A percentile compares a stretch with the other conserved stretches of the same genome.
phyloP scores from a whole-genome alignment of 257 asterid species.

The Solanum verrucosum region DNA sequence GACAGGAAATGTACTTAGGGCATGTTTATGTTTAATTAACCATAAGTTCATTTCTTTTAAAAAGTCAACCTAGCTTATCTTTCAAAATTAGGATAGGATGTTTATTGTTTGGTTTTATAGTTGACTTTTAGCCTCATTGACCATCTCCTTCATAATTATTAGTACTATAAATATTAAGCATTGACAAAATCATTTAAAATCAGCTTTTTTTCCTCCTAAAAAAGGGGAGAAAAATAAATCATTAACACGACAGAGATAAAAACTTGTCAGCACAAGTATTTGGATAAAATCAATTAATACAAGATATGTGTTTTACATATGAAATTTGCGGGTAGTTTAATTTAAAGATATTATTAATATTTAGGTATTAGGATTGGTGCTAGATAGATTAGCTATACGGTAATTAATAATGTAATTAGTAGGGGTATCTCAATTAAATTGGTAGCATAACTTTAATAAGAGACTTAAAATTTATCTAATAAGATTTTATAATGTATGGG shows the following conservation, averaged over 20 bases:
- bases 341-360: neutral
- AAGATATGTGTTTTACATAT: neutral
- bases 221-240: neutral
- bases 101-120: neutral
- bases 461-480: neutral
- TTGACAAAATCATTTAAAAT: neutral
- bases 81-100: neutral
- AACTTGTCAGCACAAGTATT: neutral
- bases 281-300: neutral
- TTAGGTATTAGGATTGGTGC: neutral
- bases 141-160: neutral
- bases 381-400: neutral
- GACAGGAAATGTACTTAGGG: no score
- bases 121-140: neutral
- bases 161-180: neutral
- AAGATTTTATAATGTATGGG: neutral
- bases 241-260: neutral
- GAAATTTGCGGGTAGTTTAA: neutral
- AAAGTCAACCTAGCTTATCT: neutral
- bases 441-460: neutral
- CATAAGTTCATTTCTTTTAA: rapidly evolving
- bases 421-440: neutral
- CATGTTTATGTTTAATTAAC: neutral
- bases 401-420: neutral
- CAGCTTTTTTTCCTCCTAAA: neutral